Evolutionary conservation across 805 yeast genomes (phyloP), one percentile per base, ranked within the genome.

Genomic region (Candida railenensis): DNA sequence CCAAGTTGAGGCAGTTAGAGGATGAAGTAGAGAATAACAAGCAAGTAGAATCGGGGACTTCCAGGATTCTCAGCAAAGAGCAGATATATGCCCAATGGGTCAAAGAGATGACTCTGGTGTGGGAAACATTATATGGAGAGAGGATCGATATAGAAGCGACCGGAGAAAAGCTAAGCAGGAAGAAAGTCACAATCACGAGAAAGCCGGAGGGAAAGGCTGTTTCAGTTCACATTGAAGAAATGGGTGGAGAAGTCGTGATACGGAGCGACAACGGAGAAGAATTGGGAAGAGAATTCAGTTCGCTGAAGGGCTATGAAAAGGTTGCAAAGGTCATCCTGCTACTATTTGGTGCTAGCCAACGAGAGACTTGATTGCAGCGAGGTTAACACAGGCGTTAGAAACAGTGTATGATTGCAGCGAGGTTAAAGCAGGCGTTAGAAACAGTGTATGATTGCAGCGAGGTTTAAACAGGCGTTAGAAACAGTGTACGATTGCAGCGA

Each of bases 51-150:
- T 16, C 37, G 19, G 39, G 18, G 14, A 20, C 3, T 18, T n/a
- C 34, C n/a, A 40, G 5, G 34, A 44, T 41, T 21, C 46, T 37
- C n/a, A 41, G 20, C 40, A 4, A 36, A 9, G 28, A 46, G 34
- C 61, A 58, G 21, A 30, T 48, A 18, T 52, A 43, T 40, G 63
- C 58, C 18, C 53, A 57, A 44, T 58, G 63, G 64, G 55, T 58
- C 41, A 50, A 55, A 36, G 58, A 57, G 25, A 56, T 59, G 56
- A 57, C 51, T 38, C 57, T 53, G 4, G 50, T 58, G 14, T 39
- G 61, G 41, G 33, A 54, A 18, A 44, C 46, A 38, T 53, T 52
- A 18, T 37, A 14, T 14, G 36, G 16, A 33, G 16, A 33, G 4
- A n/a, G 14, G 14, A 19, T 12, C 4, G 40, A 37, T 37, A 37